These are phyloP conservation scores for Anisodus tanguticus DNA, from an alignment of 257 asterid genomes.

Conservation along the genomic window DNA sequence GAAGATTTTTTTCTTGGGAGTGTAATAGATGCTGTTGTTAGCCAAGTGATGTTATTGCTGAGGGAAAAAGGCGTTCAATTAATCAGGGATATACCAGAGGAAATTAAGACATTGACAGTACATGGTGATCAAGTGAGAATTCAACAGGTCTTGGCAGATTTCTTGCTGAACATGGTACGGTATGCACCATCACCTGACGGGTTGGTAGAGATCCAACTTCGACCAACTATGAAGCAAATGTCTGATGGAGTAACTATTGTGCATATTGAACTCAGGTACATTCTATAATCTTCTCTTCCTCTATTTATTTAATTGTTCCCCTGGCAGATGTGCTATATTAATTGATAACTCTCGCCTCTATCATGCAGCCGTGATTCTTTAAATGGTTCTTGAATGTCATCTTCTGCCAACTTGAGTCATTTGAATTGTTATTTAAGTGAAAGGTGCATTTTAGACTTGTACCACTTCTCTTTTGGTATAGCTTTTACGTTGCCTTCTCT, in stretches of 20 bases:
- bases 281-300: neutral
- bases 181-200: conserved; percentile 74
- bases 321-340: neutral
- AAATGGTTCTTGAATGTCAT: conserved; percentile 26
- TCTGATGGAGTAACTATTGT: conserved; percentile 51
- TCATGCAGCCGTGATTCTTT: conserved; percentile 14
- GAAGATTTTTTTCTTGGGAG: conserved; percentile 72
- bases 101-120: conserved; percentile 65
- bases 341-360: neutral
- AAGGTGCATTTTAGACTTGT: conserved; percentile 13
- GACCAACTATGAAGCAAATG: conserved; percentile 63
- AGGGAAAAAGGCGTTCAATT: conserved; percentile 77
- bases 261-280: conserved; percentile 75
- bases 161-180: conserved; percentile 69
- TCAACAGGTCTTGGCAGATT: conserved; percentile 81
- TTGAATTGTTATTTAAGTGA: neutral
- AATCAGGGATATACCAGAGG: conserved; percentile 83
- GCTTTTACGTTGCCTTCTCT: neutral
- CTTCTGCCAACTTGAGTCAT: conserved; percentile 12
- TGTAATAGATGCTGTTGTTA: conserved; percentile 86
- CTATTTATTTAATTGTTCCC: neutral
- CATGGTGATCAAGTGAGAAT: conserved; percentile 81
- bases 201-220: conserved; percentile 86
- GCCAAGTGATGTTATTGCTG: conserved; percentile 81
- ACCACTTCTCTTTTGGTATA: conserved; percentile 7